These are phyloP conservation scores for Platanthera guangdongensis DNA, from an alignment of 106 monocot genomes.

Conservation along the genomic window DNA sequence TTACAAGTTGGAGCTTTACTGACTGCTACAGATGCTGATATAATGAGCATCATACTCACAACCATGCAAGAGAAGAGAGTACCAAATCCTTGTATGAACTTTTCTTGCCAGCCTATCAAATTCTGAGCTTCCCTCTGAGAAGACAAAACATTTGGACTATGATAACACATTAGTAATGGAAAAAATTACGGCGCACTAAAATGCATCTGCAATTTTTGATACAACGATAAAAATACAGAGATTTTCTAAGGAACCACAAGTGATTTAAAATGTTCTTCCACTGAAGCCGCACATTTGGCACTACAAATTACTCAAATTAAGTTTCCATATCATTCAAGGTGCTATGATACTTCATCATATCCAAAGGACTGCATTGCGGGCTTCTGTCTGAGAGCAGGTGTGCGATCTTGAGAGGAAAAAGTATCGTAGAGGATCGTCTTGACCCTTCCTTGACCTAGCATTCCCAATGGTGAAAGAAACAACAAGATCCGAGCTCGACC, in stretches of 20 bases:
- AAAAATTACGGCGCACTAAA: constrained; percentile 14
- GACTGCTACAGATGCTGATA: constrained; percentile 46
- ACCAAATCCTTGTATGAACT: constrained; percentile 21
- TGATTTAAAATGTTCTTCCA: constrained; percentile 9
- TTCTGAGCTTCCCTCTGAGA: constrained; percentile 11
- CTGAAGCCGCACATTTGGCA: constrained; percentile 9
- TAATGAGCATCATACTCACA: constrained; percentile 46
- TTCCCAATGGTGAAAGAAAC: too few species aligned
- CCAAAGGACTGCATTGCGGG: neutral
- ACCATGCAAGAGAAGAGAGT: constrained; percentile 27
- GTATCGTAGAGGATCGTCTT: too few species aligned
- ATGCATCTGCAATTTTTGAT: constrained; percentile 5
- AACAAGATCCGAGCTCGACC: too few species aligned
- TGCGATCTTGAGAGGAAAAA: too few species aligned
- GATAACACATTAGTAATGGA: constrained; percentile 10
- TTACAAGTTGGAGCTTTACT: constrained; percentile 62
- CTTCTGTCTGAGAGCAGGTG: too few species aligned
- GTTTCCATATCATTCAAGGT: neutral
- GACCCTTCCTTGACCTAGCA: too few species aligned
- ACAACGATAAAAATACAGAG: constrained; percentile 5
- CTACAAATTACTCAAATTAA: neutral
- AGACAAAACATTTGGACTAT: constrained; percentile 7
- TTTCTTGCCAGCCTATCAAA: constrained; percentile 25
- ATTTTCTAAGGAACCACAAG: constrained; percentile 3
- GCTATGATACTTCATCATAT: neutral